Evolutionary conservation across 176 grass and related monocot species (phyloP).

Genomic region (Dactylis glomerata): DNA sequence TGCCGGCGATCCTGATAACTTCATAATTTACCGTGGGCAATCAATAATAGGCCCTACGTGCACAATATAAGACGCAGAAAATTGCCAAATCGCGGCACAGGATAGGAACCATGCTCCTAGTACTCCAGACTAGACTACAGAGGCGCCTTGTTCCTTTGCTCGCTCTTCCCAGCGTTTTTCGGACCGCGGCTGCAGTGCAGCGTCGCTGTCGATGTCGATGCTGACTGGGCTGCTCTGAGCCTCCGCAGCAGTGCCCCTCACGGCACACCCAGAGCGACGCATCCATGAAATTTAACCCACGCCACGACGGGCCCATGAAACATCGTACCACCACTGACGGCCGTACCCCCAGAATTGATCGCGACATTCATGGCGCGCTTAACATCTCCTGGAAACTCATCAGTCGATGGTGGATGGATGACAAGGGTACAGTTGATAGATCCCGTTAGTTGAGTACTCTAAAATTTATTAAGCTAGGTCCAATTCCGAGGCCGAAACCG

Average conservation of each 20-base stretch:
- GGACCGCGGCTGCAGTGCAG: not conserved
- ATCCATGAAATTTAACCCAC: not conserved
- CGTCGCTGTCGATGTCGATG: not conserved
- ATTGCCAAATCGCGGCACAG: not conserved
- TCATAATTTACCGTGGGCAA: too few relatives aligned
- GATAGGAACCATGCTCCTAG: not conserved
- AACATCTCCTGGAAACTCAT: not conserved
- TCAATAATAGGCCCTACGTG: too few relatives aligned
- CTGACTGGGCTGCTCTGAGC: not conserved
- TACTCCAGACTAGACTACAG: too few relatives aligned
- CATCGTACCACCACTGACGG: not conserved
- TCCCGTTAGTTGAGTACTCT: too few relatives aligned
- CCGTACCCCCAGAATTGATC: not conserved
- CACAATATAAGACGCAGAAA: too few relatives aligned
- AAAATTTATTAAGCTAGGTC: too few relatives aligned
- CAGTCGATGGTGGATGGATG: too few relatives aligned
- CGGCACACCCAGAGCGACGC: not conserved
- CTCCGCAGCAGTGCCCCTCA: not conserved
- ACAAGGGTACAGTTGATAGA: too few relatives aligned
- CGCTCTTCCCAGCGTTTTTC: not conserved
- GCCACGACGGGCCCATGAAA: not conserved
- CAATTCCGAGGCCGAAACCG: too few relatives aligned
- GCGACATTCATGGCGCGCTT: not conserved
- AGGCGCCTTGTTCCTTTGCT: not conserved
- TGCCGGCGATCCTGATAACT: too few relatives aligned